Evolutionary conservation across 441 rosid genomes (phyloP).

Genomic region (Eugenia klotzschiana): DNA sequence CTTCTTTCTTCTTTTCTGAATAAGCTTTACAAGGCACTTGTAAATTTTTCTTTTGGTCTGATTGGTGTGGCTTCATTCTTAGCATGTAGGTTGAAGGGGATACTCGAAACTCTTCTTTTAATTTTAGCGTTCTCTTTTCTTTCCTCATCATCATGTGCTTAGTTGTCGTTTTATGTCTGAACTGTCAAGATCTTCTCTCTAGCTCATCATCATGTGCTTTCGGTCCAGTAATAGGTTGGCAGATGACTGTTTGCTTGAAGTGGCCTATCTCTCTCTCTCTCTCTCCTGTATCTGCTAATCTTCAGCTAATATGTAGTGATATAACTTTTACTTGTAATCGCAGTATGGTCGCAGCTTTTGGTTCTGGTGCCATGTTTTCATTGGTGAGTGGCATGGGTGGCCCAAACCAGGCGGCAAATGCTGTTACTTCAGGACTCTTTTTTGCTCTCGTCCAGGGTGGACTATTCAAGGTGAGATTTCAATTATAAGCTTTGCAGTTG

Average conservation of each 20-base stretch:
- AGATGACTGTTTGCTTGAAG: not conserved
- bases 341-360: slow-evolving; percentile 91
- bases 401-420: slow-evolving; percentile 59
- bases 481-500: not conserved
- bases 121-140: not conserved
- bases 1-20: not conserved
- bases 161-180: not conserved
- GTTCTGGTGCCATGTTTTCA: slow-evolving; percentile 75
- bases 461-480: slow-evolving; percentile 48
- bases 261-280: not conserved
- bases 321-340: slow-evolving; percentile 1
- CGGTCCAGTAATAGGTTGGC: not conserved
- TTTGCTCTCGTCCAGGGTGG: slow-evolving; percentile 87
- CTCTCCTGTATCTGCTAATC: not conserved
- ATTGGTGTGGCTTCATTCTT: not conserved
- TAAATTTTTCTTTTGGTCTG: not conserved
- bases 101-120: not conserved
- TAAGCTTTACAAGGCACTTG: not conserved
- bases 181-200: not conserved
- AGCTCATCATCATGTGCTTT: not conserved
- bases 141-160: not conserved
- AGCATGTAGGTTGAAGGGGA: not conserved
- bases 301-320: not conserved
- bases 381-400: slow-evolving; percentile 76
- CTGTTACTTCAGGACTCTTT: slow-evolving; percentile 60